Conservation (phyloP, 129 eudicot genomes). For the Pulicaria dysenterica region DNA sequence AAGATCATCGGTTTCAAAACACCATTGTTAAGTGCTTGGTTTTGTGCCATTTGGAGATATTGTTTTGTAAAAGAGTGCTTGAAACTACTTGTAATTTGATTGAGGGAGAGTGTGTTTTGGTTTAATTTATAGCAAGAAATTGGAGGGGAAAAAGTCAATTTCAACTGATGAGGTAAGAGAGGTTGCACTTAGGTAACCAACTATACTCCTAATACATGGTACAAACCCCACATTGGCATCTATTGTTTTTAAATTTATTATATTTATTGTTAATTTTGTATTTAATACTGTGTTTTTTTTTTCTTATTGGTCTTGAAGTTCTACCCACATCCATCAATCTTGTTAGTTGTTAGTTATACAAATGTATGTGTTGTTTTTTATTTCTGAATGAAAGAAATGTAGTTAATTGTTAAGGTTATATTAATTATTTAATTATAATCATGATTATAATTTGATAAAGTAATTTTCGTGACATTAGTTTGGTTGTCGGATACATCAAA, state of each 20-base stretch:
- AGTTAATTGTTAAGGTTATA: too few relatives aligned
- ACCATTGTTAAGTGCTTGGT: neutral
- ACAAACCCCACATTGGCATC: constrained; percentile 18
- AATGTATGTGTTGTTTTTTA: too few relatives aligned
- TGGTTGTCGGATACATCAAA: too few relatives aligned
- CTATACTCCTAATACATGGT: constrained; percentile 27
- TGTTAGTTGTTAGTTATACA: too few relatives aligned
- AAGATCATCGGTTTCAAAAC: constrained; percentile 27
- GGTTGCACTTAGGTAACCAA: constrained; percentile 43
- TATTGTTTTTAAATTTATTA: neutral
- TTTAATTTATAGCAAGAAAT: constrained; percentile 19
- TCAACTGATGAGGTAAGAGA: constrained; percentile 24
- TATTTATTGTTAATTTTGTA: too few relatives aligned
- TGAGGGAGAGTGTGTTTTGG: constrained; percentile 15
- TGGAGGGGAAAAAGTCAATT: constrained; percentile 10
- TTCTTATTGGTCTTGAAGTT: neutral
- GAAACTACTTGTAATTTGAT: constrained; percentile 18
- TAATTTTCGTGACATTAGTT: too few relatives aligned
- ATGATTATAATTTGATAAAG: too few relatives aligned
- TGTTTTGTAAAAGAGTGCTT: constrained; percentile 8
- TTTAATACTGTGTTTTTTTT: neutral
- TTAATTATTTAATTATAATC: too few relatives aligned
- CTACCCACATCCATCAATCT: neutral
- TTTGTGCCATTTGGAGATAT: constrained; percentile 33
- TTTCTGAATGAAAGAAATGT: too few relatives aligned